A percentile compares a stretch with the other conserved stretches of the same genome.
Conservation (phyloP, 305 asterid genomes). For the Fraxinus albicans region DNA sequence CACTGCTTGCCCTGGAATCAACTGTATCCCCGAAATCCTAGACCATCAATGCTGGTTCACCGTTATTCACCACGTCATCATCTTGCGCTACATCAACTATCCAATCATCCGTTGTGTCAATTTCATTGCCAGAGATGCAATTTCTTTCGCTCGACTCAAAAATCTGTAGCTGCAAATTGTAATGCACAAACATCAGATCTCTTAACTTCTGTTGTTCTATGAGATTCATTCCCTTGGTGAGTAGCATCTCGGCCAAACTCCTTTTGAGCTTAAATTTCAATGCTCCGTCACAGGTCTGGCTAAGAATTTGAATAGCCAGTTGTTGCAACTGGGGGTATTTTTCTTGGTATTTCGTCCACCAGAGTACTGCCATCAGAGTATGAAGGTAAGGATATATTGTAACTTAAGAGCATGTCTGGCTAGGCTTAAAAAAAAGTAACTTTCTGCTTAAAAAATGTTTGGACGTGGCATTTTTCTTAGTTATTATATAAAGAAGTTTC, state of each 20-base stretch:
- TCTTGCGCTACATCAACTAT: conserved; percentile 13
- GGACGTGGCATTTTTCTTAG: neutral
- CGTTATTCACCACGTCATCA: neutral
- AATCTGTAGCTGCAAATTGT: conserved; percentile 52
- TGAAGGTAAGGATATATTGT: neutral
- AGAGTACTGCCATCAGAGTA: conserved; percentile 43
- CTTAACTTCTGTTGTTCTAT: conserved; percentile 33
- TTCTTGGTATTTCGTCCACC: conserved; percentile 65
- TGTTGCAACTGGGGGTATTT: conserved; percentile 54
- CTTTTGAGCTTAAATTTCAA: conserved; percentile 47
- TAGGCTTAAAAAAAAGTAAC: neutral
- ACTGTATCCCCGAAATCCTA: conserved; percentile 23
- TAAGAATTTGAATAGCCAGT: conserved; percentile 48
- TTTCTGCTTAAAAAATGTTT: neutral
- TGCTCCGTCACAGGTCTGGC: conserved; percentile 65
- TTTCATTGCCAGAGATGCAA: conserved; percentile 10
- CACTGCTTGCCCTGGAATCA: neutral
- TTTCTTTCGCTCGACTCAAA: conserved; percentile 17
- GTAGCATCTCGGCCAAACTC: conserved; percentile 41
- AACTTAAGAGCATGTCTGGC: neutral
- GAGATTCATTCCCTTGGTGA: conserved; percentile 20
- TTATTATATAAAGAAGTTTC: neutral
- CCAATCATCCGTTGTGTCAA: conserved; percentile 34
- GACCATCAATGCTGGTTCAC: conserved; percentile 20
- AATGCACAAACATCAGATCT: conserved; percentile 43